Conservation (phyloP, 2,329 filamentous ascomycete species). For the Phoma sp. region DNA sequence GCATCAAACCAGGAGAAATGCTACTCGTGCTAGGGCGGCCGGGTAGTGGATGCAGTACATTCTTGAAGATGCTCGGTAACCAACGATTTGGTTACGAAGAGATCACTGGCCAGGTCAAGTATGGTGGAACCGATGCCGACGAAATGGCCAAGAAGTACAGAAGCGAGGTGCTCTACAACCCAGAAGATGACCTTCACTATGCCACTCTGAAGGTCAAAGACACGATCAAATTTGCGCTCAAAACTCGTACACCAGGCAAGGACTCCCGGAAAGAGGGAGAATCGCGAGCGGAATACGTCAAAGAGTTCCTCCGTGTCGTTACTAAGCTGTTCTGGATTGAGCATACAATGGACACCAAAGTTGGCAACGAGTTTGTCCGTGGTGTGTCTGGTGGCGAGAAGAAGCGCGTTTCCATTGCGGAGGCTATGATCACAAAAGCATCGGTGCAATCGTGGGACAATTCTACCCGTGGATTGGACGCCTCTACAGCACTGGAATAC, state of each 20-base stretch:
- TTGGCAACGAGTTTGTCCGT: constrained; percentile 76
- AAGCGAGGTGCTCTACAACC: constrained; percentile 74
- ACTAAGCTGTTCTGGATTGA: constrained; percentile 75
- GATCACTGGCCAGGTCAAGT: constrained; percentile 61
- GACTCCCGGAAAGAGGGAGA: constrained; percentile 66
- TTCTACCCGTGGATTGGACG: constrained; percentile 74
- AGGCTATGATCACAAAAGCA: constrained; percentile 54
- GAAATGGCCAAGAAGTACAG: constrained; percentile 65
- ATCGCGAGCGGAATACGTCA: constrained; percentile 64
- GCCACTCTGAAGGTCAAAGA: constrained; percentile 78
- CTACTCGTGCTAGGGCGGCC: constrained; percentile 72
- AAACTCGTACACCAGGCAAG: constrained; percentile 70
- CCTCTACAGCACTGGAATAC: constrained; percentile 75
- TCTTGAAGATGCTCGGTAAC: constrained; percentile 74
- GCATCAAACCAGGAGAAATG: constrained; percentile 76
- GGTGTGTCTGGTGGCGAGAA: constrained; percentile 61
- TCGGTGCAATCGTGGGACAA: constrained; percentile 59
- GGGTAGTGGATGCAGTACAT: constrained; percentile 72
- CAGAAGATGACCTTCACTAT: constrained; percentile 79
- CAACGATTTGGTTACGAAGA: constrained; percentile 64
- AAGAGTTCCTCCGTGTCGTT: constrained; percentile 69
- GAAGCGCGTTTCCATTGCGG: constrained; percentile 58
- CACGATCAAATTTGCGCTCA: constrained; percentile 75
- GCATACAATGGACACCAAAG: constrained; percentile 74
- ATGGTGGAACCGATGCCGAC: constrained; percentile 62